Base-by-base conservation (phyloP, 2,329 filamentous ascomycete species). In the Pseudogymnoascus sp. region DNA sequence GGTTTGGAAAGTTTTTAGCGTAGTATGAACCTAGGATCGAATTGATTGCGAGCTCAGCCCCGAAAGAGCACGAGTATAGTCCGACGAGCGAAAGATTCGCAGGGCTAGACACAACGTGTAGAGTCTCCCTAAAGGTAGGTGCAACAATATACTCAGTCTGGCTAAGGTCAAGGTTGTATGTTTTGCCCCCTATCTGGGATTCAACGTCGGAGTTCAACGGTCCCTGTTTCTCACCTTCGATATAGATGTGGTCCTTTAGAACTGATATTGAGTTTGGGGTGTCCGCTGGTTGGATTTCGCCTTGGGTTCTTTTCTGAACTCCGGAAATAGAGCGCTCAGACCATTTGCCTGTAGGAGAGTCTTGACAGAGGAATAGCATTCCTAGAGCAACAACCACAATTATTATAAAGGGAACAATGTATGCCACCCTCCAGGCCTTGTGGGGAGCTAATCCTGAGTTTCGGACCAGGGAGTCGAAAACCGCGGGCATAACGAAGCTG, bases 271-370 rank as follows among this genome's bases (percentile, higher is more conserved):
- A 72, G 11, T 78, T 81, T 1, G 82, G 78, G 6, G 83, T 74
- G 41, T 79, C 76, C 35, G 12, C 35, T 37, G 35, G 35, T 37
- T 37, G 35, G 33, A 86, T 75, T 16, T 73, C 74, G 6, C 74
- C 74, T 6, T 71, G 69, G 10, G 69, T 67, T 29, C 21, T 43
- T 31, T 14, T 60, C 37, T 61, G 60, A 33, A 78, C 68, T 8
- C 77, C 75, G 68, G 82, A 79, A 14, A 74, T 74, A 5, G 35
- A 37, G 31, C 91, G 85, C 38, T 93, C 87, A 6, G 83, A 82
- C 92, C 92, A 96, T 66, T 85, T 86, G 35, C 92, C 92, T 0
- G 85, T 89, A 0, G 92, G 92, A 0, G 90, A 92, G 71, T 96
- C 92, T 1, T 89, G 85, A 70, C 90, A 92, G 14, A 90, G 76